These are phyloP conservation scores for Anaeromyces robustus DNA, from an alignment of 192 early-diverging fungal species.

Conservation along the genomic window DNA sequence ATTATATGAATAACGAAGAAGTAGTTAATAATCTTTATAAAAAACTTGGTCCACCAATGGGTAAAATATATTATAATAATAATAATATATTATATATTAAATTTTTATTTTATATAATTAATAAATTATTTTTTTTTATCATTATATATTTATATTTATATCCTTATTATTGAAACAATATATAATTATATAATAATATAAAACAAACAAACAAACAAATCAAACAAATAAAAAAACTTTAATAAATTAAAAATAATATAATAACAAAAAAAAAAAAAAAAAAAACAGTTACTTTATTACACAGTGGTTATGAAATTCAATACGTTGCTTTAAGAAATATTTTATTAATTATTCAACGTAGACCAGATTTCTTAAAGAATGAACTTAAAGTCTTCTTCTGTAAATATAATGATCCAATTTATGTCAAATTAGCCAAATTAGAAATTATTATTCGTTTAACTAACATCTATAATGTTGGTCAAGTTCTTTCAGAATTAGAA, in stretches of 20 bases:
- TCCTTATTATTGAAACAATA: too few relatives aligned
- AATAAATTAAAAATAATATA: background rate
- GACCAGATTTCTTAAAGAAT: constrained; percentile 74
- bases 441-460: constrained; percentile 86
- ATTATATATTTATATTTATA: too few relatives aligned
- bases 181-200: too few relatives aligned
- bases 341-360: constrained; percentile 76
- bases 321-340: constrained; percentile 96
- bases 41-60: constrained; percentile 81
- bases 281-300: constrained; percentile 67
- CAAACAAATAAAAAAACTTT: too few relatives aligned
- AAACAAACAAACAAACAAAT: too few relatives aligned
- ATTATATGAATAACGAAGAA: constrained; percentile 74
- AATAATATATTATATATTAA: constrained; percentile 1
- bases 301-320: constrained; percentile 84
- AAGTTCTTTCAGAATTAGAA: constrained; percentile 78
- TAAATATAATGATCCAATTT: constrained; percentile 98
- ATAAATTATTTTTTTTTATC: background rate
- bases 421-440: constrained; percentile 90
- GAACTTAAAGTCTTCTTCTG: constrained; percentile 98
- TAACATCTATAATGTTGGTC: constrained; percentile 62
- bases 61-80: constrained; percentile 16
- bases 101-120: too few relatives aligned
- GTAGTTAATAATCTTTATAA: constrained; percentile 54
- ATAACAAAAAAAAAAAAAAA: background rate